These are phyloP conservation scores for Paraphoma sp. DNA, from an alignment of 2,329 filamentous ascomycete genomes.

Conservation along the genomic window DNA sequence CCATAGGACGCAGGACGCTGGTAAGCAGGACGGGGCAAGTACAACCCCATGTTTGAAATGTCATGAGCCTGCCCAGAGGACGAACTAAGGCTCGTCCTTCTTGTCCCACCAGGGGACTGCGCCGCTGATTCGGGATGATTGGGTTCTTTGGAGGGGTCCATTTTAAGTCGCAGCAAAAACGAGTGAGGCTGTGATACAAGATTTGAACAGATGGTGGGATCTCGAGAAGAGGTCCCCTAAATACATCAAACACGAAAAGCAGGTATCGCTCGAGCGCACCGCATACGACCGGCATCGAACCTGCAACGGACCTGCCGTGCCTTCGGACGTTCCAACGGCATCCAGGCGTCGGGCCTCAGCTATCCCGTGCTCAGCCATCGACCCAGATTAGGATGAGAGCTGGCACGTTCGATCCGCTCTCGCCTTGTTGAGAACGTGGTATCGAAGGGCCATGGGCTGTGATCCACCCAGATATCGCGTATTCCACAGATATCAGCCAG, in stretches of 20 bases:
- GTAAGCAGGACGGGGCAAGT: constrained; percentile 5
- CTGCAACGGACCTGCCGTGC: neutral
- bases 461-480: neutral
- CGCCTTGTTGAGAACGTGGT: neutral
- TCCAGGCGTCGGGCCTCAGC: neutral
- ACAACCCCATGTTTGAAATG: neutral
- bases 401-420: neutral
- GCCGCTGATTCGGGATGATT: neutral
- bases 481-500: neutral
- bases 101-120: neutral
- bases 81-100: neutral
- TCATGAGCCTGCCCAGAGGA: neutral
- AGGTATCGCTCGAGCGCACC: neutral
- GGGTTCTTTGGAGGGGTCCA: neutral
- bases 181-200: neutral
- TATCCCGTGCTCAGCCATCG: neutral
- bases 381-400: neutral
- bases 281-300: neutral
- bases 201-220: neutral
- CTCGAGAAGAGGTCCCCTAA: neutral
- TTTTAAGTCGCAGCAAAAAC: neutral
- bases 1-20: constrained; percentile 10
- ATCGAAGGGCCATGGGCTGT: neutral
- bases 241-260: neutral
- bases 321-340: neutral